phyloP scores from a whole-genome alignment of 371 early-diverging fungal genomes.

The Mycotypha africana region DNA sequence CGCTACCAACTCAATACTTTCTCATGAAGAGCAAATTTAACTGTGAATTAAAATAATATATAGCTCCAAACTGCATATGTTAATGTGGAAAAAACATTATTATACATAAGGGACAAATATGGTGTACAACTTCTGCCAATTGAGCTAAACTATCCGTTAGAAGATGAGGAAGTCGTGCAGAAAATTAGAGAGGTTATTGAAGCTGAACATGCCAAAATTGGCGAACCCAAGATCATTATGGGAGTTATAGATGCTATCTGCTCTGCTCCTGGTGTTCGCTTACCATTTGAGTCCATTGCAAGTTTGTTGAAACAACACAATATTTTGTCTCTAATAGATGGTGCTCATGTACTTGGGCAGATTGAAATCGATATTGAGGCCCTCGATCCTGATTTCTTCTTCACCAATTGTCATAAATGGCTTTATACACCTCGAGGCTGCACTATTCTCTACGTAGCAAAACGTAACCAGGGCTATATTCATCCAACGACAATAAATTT shows the following conservation, averaged over 20 bases:
- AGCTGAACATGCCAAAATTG: constrained; percentile 26
- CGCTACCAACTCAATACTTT: neutral
- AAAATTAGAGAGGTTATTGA: constrained; percentile 22
- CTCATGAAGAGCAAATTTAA: neutral
- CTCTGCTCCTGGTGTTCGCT: constrained; percentile 47
- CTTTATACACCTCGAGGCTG: constrained; percentile 56
- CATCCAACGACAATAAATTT: constrained; percentile 49
- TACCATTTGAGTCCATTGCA: constrained; percentile 56
- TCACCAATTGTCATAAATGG: constrained; percentile 77
- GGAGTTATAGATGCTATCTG: constrained; percentile 57
- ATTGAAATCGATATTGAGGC: constrained; percentile 52
- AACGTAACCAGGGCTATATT: constrained; percentile 42
- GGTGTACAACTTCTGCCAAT: constrained; percentile 27
- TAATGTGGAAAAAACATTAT: constrained; percentile 33
- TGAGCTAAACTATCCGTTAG: constrained; percentile 26
- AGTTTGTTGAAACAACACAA: constrained; percentile 40
- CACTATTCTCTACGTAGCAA: constrained; percentile 54
- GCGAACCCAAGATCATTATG: constrained; percentile 31
- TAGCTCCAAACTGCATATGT: constrained; percentile 45
- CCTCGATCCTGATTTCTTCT: constrained; percentile 61
- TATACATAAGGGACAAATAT: constrained; percentile 24
- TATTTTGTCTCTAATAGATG: constrained; percentile 63
- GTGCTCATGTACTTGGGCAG: constrained; percentile 66
- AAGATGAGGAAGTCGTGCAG: constrained; percentile 24
- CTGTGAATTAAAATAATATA: neutral